These are phyloP conservation scores for Paecilomyces formosus DNA, from an alignment of 2,329 filamentous ascomycete genomes.

Conservation along the genomic window DNA sequence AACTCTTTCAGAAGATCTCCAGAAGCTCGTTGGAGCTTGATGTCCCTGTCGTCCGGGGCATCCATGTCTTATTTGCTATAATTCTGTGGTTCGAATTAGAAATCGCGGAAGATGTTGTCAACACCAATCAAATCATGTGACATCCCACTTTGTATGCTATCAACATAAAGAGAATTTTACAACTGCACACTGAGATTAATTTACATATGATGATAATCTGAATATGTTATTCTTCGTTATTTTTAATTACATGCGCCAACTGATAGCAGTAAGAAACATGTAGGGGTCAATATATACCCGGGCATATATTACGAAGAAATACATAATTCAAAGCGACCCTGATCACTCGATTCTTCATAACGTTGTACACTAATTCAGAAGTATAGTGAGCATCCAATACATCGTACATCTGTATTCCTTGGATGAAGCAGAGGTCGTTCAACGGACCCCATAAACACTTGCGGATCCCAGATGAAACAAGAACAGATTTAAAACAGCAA, in stretches of 20 bases:
- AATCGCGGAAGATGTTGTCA: constrained; percentile 4
- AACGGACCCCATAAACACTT: no score
- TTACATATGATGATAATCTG: background rate
- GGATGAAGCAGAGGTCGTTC: no score
- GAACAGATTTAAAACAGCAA: background rate
- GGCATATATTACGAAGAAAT: no score
- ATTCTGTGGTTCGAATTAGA: background rate
- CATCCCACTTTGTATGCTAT: background rate
- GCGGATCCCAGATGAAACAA: background rate
- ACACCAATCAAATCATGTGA: background rate
- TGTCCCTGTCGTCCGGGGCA: constrained; percentile 35
- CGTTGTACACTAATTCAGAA: no score
- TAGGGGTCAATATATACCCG: no score
- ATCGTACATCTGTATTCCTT: no score
- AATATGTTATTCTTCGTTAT: no score
- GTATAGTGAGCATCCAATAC: no score
- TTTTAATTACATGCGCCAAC: no score
- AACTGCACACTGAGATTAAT: background rate
- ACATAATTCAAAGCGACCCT: no score
- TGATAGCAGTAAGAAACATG: no score
- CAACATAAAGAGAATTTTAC: background rate
- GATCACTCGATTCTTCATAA: no score
- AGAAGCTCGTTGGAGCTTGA: constrained; percentile 41
- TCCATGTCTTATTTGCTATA: constrained; percentile 28
- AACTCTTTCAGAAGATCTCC: constrained; percentile 37